These are phyloP conservation scores for Diplotaxis tenuifolia DNA, from an alignment of 345 rosid species.

Conservation along the genomic window DNA sequence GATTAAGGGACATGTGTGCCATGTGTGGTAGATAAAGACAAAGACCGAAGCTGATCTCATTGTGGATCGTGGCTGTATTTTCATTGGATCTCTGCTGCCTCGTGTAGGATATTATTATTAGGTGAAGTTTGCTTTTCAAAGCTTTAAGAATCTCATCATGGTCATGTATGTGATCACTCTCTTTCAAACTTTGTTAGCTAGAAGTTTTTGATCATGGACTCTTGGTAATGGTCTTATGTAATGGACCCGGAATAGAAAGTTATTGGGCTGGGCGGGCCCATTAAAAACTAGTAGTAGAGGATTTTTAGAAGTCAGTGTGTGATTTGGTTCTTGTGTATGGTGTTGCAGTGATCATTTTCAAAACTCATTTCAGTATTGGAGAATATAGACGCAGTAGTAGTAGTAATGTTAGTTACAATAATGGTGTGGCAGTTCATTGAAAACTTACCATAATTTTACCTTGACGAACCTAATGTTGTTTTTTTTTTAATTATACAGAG, in stretches of 20 bases:
- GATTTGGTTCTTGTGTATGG: background rate
- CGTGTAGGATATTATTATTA: background rate
- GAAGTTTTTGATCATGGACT: background rate
- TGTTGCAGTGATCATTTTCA: background rate
- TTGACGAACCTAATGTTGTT: too few relatives aligned
- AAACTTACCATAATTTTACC: background rate
- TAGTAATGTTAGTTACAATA: background rate
- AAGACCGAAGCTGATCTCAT: slow-evolving; percentile 9
- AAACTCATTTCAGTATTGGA: slow-evolving; percentile 1
- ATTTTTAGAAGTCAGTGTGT: background rate
- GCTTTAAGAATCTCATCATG: background rate
- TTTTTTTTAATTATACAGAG: too few relatives aligned
- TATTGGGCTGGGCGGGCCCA: background rate
- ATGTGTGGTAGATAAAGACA: slow-evolving; percentile 14
- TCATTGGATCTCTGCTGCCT: background rate
- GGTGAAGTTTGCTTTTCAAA: background rate
- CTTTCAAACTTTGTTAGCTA: background rate
- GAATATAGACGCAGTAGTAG: background rate
- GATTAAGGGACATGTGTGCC: slow-evolving; percentile 10
- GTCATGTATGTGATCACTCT: background rate
- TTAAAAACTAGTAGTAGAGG: background rate
- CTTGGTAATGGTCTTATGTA: background rate
- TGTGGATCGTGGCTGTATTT: background rate
- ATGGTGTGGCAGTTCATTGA: background rate
- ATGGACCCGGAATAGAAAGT: background rate